Evolutionary conservation across 495 filamentous ascomycete species (phyloP).

Genomic region (Jackrogersella multiformis): DNA sequence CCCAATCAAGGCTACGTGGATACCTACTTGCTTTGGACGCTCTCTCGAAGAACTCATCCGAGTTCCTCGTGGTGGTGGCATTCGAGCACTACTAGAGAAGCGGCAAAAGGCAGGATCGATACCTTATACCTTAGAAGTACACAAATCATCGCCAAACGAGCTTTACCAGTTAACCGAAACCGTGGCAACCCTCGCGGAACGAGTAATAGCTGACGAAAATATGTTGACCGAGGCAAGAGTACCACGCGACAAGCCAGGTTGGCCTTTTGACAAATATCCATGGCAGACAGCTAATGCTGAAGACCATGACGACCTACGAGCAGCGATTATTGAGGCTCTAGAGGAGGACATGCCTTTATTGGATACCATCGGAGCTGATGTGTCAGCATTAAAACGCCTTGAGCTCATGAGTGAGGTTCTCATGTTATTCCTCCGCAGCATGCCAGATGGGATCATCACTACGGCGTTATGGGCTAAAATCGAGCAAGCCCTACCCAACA

Average conservation of each 20-base stretch:
- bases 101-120: constrained; percentile 49
- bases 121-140: constrained; percentile 55
- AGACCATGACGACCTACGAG: constrained; percentile 42
- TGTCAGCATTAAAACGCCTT: constrained; percentile 67
- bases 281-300: constrained; percentile 47
- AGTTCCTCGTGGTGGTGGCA: constrained; percentile 78
- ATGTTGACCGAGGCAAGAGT: constrained; percentile 74
- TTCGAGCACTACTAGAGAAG: constrained; percentile 56
- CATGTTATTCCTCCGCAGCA: constrained; percentile 71
- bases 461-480: constrained; percentile 73
- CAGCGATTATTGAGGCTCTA: constrained; percentile 69
- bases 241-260: constrained; percentile 66
- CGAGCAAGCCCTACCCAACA: constrained; percentile 65
- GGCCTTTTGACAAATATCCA: constrained; percentile 74
- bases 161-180: constrained; percentile 88
- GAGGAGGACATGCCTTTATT: constrained; percentile 71
- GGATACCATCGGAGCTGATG: constrained; percentile 66
- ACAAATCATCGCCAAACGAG: constrained; percentile 72
- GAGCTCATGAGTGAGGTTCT: constrained; percentile 76
- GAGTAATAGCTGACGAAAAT: constrained; percentile 80
- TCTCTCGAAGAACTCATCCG: constrained; percentile 83
- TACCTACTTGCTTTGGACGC: constrained; percentile 82
- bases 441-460: constrained; percentile 80
- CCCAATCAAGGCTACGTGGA: constrained; percentile 78
- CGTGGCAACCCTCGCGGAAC: constrained; percentile 77